Base-by-base conservation (phyloP, 352 stramenopile genomes). In the Pythium rishiriense region DNA sequence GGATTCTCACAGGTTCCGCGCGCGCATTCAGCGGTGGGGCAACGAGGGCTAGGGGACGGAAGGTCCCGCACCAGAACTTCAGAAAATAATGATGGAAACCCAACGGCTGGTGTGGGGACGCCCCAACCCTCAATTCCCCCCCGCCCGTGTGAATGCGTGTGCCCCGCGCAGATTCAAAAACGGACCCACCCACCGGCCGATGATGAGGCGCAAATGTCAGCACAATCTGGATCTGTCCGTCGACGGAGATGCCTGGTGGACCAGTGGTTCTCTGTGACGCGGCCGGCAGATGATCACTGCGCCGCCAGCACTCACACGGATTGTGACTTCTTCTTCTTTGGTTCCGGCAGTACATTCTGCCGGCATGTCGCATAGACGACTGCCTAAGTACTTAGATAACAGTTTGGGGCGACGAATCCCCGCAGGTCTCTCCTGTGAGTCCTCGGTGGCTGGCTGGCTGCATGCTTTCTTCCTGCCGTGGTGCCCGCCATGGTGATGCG, bases 1-100 rank as follows among this genome's bases (percentile, higher is more conserved):
- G 1, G 49, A 50, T 62, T 67, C 22, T 67, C 37, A 49, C 26
- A 67, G 60, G 60, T 64, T 12, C 42, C 17, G 39, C 21, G 60
- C 60, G 29, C 60, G 60, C 60, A 67, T 67, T 67, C 59, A 66
- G 12, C 31, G 37, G 22, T 35, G 31, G 19, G 25, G 25, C 41
- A 25, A 55, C 19, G 26, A 57, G 49, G 48, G 48, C 10, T 60
- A 61, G 42, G 50, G 51, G 39, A 43, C 19, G 29, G 19, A 8
- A n/a, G n/a, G 48, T 67, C 60, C 60, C 42, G 59, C 59, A 67
- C 51, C 39, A 56, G 43, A 66, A 55, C 56, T 55, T 62, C 42
- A 59, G 52, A 59, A 59, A 45, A 21, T 21, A 33, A 53, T 50
- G 39, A 37, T 37, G 41, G 37, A 47, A 62, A 43, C n/a, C n/a